phyloP scores from a whole-genome alignment of 1,284 basidiomycete species.

The Ceraceosorus bombacis region DNA sequence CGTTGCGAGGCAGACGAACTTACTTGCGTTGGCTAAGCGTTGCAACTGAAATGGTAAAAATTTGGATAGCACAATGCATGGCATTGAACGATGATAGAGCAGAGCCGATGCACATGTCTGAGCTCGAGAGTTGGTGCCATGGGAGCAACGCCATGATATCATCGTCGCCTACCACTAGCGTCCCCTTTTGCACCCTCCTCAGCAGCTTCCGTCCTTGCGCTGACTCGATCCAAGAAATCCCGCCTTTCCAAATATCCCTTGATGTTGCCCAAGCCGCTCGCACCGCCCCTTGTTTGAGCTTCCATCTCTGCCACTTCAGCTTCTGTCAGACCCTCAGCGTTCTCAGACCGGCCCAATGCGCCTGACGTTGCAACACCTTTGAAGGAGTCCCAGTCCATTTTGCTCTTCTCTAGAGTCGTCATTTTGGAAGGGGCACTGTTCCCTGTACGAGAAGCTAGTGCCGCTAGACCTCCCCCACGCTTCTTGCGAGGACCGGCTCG shows the following conservation, averaged over 20 bases:
- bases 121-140: too few relatives aligned
- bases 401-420: conserved; percentile 46
- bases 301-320: conserved; percentile 43
- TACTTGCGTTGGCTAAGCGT: too few relatives aligned
- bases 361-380: conserved; percentile 8
- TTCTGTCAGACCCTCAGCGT: conserved; percentile 18
- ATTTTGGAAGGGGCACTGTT: conserved; percentile 33
- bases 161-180: neutral
- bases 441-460: conserved; percentile 21
- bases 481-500: conserved; percentile 18
- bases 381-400: conserved; percentile 42
- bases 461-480: conserved; percentile 26
- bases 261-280: conserved; percentile 38
- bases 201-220: conserved; percentile 21
- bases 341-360: neutral
- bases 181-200: conserved; percentile 1
- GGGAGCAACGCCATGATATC: too few relatives aligned
- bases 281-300: conserved; percentile 41
- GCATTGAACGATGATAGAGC: too few relatives aligned
- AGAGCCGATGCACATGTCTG: too few relatives aligned
- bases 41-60: too few relatives aligned
- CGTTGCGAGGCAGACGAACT: too few relatives aligned
- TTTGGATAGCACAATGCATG: too few relatives aligned
- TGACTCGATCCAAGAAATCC: conserved; percentile 44
- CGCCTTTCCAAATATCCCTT: conserved; percentile 42